Evolutionary conservation across 768 basidiomycete genomes (phyloP).

Genomic region (Amanita polypyramis): DNA sequence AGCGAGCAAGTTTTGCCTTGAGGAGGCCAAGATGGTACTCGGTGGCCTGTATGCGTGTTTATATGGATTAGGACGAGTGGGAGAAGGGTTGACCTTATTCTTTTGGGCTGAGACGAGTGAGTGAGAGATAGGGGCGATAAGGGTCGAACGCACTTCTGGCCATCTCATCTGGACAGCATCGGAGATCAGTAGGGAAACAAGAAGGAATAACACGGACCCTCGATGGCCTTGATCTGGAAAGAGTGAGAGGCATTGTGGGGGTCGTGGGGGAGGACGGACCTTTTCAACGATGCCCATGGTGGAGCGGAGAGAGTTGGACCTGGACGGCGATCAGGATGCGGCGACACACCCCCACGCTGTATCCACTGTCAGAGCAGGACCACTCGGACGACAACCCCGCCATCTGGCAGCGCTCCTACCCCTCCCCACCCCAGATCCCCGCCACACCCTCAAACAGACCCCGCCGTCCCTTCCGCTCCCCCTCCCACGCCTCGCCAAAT

Average conservation of each 20-base stretch:
- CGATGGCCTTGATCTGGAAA: slow-evolving; percentile 84
- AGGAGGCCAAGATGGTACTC: slow-evolving; percentile 90
- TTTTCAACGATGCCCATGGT: slow-evolving; percentile 92
- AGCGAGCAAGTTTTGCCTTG: slow-evolving; percentile 91
- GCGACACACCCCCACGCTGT: slow-evolving; percentile 60
- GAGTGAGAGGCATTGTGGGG: slow-evolving; percentile 3
- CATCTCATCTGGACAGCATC: slow-evolving; percentile 73
- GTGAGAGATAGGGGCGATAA: slow-evolving; percentile 1
- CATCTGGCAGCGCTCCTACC: slow-evolving; percentile 25
- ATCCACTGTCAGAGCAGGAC: slow-evolving; percentile 43
- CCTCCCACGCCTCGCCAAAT: slow-evolving; percentile 14
- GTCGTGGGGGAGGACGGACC: slow-evolving; percentile 22
- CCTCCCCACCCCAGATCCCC: slow-evolving; percentile 24
- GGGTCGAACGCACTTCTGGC: slow-evolving; percentile 66
- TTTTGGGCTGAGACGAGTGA: slow-evolving; percentile 61
- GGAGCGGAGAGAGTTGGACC: slow-evolving; percentile 14
- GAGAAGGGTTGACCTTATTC: slow-evolving; percentile 58
- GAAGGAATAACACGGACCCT: slow-evolving; percentile 46
- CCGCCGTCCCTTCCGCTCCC: slow-evolving; percentile 19
- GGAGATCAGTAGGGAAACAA: neutral
- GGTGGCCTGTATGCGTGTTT: slow-evolving; percentile 53
- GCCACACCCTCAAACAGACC: slow-evolving; percentile 18
- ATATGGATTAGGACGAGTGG: slow-evolving; percentile 5
- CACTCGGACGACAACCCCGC: slow-evolving; percentile 23
- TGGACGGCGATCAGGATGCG: slow-evolving; percentile 24